A percentile compares a stretch with the other conserved stretches of the same genome.
Evolutionary conservation across 2,329 filamentous ascomycete genomes (phyloP).

Genomic region (Sporothrix curviconia): DNA sequence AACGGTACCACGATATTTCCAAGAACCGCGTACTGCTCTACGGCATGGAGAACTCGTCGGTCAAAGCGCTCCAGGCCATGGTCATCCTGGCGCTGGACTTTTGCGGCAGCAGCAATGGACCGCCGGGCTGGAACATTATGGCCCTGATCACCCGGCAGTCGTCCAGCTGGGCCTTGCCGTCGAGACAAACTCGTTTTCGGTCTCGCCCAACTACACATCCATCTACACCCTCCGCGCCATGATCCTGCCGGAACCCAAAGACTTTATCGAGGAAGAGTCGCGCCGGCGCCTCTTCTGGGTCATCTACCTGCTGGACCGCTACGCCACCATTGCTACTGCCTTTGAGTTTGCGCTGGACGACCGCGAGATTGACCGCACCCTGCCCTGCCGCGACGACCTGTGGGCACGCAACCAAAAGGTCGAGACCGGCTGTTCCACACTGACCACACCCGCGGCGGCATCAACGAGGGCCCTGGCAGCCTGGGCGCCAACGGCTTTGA

Average conservation of each 20-base stretch:
- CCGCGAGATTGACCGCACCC: slow-evolving; percentile 77
- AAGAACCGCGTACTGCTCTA: slow-evolving; percentile 84
- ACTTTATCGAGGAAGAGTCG: slow-evolving; percentile 86
- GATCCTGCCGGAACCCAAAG: slow-evolving; percentile 72
- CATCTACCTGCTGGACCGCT: slow-evolving; percentile 83
- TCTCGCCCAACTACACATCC: slow-evolving; percentile 72
- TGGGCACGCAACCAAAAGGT: slow-evolving; percentile 79
- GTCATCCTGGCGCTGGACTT: slow-evolving; percentile 82
- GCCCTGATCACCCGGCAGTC: slow-evolving; percentile 83
- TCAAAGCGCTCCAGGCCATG: slow-evolving; percentile 79
- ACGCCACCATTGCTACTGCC: slow-evolving; percentile 82
- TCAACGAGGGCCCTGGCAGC: slow-evolving; percentile 12
- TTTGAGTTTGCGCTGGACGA: slow-evolving; percentile 89
- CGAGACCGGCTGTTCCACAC: slow-evolving; percentile 76
- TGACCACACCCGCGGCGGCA: slow-evolving; percentile 30
- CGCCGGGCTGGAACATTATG: slow-evolving; percentile 86
- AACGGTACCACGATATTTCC: slow-evolving; percentile 70
- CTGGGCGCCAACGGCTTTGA: slow-evolving; percentile 15
- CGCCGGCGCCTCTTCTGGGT: slow-evolving; percentile 86
- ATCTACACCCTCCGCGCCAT: slow-evolving; percentile 86
- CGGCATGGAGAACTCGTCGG: slow-evolving; percentile 81
- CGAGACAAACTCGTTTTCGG: slow-evolving; percentile 71
- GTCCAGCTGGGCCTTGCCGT: slow-evolving; percentile 82
- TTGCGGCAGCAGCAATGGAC: slow-evolving; percentile 80
- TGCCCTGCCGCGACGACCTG: slow-evolving; percentile 82